Base-by-base conservation (phyloP, 306 rosid species). In the Lablab purpureus region DNA sequence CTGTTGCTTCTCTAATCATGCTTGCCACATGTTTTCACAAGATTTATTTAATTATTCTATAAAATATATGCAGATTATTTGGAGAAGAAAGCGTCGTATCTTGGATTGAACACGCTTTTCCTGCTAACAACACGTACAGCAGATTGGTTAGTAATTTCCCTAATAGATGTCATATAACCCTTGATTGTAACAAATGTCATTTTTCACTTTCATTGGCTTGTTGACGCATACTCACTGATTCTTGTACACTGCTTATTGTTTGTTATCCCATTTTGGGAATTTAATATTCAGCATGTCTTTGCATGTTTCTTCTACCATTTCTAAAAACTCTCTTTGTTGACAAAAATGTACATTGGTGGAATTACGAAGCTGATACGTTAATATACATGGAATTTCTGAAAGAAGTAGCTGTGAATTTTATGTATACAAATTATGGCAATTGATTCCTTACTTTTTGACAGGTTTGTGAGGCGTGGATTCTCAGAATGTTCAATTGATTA, bases 401-500 rank as follows among this genome's bases (percentile, higher is more conserved):
- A 17, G 6, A 47, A 58, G 41, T 51, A 18, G 45, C 2, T 40
- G 45, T 40, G 45, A 10, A 10, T 40, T 40, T 10, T 4, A 40
- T 40, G 45, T 9, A 2, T 40, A 40, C 12, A 40, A 40, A 40
- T 9, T 40, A 40, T 40, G 45, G 13, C 12, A 40, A 40, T 40
- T 40, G 45, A 51, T 5, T 21, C 36, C 62, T 21, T 25, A 28
- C 40, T 75, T 40, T 67, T 67, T 66, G 78, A 43, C 92, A 96
- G 99, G 99, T 96, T 96, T 82, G 97, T 91, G 82, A 90, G 98
- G 82, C 97, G 98, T 2, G 99, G 99, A 46, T 96, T 96, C 72
- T 90, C 94, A 64, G 97, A 91, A 78, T 96, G 99, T 87, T 91
- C 96, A 9, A 86, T 96, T 75, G 93, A 87, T 68, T 80, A 71